A percentile compares a stretch with the other conserved stretches of the same genome.
phyloP scores from a whole-genome alignment of 2,329 filamentous ascomycete species.

The Mycosphaerella sp. region DNA sequence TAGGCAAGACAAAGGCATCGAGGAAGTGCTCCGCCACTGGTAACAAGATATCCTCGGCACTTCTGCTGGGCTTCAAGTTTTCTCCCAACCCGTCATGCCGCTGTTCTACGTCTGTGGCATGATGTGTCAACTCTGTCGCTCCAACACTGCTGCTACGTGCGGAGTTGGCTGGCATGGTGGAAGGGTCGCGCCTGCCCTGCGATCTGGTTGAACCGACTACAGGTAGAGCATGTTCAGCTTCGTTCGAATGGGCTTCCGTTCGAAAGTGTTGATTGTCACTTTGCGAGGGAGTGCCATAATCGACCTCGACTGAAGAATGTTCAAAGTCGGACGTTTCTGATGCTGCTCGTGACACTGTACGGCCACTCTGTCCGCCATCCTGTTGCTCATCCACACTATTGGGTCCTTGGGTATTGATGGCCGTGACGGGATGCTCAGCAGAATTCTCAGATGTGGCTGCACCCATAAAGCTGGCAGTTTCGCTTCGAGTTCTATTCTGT shows the following conservation, averaged over 20 bases:
- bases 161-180: background rate
- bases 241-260: background rate
- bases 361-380: background rate
- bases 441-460: background rate
- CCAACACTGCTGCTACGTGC: conserved; percentile 1
- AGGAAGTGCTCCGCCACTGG: background rate
- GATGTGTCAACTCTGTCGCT: background rate
- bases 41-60: background rate
- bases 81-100: background rate
- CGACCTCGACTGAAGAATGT: background rate
- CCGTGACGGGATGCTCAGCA: background rate
- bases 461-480: background rate
- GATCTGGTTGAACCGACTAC: background rate
- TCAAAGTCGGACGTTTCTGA: background rate
- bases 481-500: background rate
- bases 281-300: background rate
- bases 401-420: background rate
- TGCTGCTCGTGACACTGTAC: background rate
- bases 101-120: background rate
- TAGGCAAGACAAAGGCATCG: background rate
- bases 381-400: background rate
- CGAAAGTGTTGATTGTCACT: background rate
- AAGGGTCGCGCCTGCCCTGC: background rate
- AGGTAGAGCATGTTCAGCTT: background rate
- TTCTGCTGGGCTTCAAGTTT: background rate